A percentile compares a stretch with the other conserved stretches of the same genome.
phyloP scores from a whole-genome alignment of 257 asterid genomes.

The Salvia rosmarinus region DNA sequence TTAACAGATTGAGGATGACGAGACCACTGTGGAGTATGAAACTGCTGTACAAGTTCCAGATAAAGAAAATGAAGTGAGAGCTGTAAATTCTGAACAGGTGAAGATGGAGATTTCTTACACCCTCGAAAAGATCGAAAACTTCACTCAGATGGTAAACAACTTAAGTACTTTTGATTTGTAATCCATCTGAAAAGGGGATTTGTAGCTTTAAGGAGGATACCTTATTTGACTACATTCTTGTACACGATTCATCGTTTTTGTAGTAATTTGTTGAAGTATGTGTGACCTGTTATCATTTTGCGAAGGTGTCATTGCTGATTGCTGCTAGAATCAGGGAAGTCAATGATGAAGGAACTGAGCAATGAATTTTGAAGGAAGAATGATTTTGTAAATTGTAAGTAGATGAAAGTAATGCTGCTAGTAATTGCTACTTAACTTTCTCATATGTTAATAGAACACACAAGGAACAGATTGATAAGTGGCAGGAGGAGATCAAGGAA shows the following conservation, averaged over 20 bases:
- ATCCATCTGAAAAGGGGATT: constrained; percentile 1
- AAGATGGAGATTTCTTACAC: constrained; percentile 70
- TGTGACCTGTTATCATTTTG: constrained; percentile 34
- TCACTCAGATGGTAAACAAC: constrained; percentile 70
- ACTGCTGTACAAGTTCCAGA: constrained; percentile 42
- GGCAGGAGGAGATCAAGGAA: constrained; percentile 91
- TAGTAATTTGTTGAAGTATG: constrained; percentile 7
- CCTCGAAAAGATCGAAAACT: constrained; percentile 72
- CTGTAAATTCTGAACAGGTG: constrained; percentile 63
- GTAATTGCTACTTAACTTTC: constrained; percentile 30
- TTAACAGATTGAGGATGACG: constrained; percentile 45
- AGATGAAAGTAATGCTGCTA: not conserved
- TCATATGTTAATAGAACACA: constrained; percentile 54
- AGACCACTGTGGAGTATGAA: constrained; percentile 43
- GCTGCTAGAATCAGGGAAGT: constrained; percentile 89
- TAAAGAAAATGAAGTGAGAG: constrained; percentile 54
- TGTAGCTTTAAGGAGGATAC: constrained; percentile 7
- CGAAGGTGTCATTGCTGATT: constrained; percentile 63
- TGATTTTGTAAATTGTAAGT: constrained; percentile 84
- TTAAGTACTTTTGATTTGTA: constrained; percentile 10
- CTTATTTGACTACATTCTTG: constrained; percentile 15
- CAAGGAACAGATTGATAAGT: constrained; percentile 83
- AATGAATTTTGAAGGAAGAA: constrained; percentile 78
- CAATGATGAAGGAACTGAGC: constrained; percentile 76
- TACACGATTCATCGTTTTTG: not conserved